A percentile compares a stretch with the other conserved stretches of the same genome.
Evolutionary conservation across 1,284 basidiomycete species (phyloP).

Genomic region (Tilletia caries): DNA sequence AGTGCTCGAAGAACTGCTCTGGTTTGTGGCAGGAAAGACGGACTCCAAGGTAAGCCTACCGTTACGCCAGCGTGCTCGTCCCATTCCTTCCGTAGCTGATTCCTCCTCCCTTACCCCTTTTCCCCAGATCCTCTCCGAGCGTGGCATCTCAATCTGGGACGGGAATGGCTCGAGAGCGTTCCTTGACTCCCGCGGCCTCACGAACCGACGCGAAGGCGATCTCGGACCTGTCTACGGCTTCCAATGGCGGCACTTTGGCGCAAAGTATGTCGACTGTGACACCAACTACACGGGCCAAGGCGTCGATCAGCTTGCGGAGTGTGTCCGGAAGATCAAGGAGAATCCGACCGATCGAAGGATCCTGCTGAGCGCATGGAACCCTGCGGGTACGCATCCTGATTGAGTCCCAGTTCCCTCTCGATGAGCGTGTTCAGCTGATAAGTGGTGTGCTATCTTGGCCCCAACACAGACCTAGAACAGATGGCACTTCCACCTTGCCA

Average conservation of each 20-base stretch:
- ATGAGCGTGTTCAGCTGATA: too few species aligned
- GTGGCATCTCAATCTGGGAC: constrained; percentile 94
- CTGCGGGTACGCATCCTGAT: constrained; percentile 75
- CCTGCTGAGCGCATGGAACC: constrained; percentile 94
- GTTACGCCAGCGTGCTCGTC: too few species aligned
- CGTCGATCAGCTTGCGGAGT: constrained; percentile 85
- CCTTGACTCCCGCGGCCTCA: constrained; percentile 76
- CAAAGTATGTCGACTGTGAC: constrained; percentile 77
- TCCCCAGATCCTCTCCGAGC: constrained; percentile 64
- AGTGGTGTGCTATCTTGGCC: too few species aligned
- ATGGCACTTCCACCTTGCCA: constrained; percentile 99
- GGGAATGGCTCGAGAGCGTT: constrained; percentile 88
- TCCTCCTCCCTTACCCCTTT: background rate
- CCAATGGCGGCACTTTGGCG: constrained; percentile 98
- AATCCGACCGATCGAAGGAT: constrained; percentile 95
- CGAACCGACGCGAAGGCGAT: constrained; percentile 82
- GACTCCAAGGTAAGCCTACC: constrained; percentile 66
- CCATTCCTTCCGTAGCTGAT: background rate
- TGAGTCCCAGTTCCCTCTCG: too few species aligned
- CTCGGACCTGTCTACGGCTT: constrained; percentile 96
- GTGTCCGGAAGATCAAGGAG: constrained; percentile 84
- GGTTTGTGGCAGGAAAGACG: constrained; percentile 86
- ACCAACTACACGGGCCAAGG: constrained; percentile 75
- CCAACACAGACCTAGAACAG: constrained; percentile 68
- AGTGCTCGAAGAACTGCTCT: constrained; percentile 89